A percentile compares a stretch with the other conserved stretches of the same genome.
Evolutionary conservation across 2,329 filamentous ascomycete genomes (phyloP).

Genomic region (Clarireedia paspali): DNA sequence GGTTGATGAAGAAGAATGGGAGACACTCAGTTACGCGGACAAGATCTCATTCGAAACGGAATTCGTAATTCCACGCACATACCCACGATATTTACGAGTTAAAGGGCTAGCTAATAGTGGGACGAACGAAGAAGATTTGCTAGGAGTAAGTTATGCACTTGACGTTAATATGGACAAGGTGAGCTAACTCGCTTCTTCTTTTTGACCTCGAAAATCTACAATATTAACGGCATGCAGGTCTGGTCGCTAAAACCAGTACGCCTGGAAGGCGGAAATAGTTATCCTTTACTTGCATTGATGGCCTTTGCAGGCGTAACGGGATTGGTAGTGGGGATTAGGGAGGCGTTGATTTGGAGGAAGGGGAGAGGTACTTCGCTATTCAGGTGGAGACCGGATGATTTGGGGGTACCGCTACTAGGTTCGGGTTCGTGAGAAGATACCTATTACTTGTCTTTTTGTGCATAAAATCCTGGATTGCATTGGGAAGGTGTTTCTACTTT

Average conservation of each 20-base stretch:
- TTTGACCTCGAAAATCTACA: conserved; percentile 1
- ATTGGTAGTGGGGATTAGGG: conserved; percentile 2
- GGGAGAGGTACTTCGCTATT: background rate
- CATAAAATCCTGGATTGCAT: too few species aligned
- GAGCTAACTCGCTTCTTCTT: background rate
- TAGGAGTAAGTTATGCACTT: conserved; percentile 4
- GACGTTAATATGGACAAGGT: conserved; percentile 5
- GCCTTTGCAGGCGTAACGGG: background rate
- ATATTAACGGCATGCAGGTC: conserved; percentile 5
- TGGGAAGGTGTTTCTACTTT: too few species aligned
- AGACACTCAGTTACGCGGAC: conserved; percentile 1
- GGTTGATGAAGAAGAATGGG: background rate
- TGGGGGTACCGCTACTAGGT: background rate
- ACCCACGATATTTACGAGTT: conserved; percentile 3
- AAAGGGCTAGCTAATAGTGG: background rate
- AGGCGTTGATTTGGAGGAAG: conserved; percentile 1
- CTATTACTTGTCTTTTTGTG: too few species aligned
- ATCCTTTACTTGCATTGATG: background rate
- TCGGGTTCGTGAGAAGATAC: background rate
- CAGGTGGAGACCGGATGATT: background rate
- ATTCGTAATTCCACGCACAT: background rate
- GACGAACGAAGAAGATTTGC: background rate
- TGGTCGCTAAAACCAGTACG: conserved; percentile 2
- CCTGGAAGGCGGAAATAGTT: background rate
- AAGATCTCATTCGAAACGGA: conserved; percentile 5